Evolutionary conservation across 164 flowering plant species (phyloP).

Genomic region (Vitis labrusca): DNA sequence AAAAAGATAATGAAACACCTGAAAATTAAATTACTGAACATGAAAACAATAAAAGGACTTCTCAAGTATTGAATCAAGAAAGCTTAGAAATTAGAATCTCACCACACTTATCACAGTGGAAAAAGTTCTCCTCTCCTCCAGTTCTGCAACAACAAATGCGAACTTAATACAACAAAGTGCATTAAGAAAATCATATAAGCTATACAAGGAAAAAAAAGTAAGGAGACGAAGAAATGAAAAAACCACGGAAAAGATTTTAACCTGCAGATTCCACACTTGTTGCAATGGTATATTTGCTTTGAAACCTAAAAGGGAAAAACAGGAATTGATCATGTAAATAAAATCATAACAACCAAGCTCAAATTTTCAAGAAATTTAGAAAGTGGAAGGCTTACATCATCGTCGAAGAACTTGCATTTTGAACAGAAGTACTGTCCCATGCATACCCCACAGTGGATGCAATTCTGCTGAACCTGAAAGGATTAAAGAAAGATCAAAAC

Average conservation of each 20-base stretch:
- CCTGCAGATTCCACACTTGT: conserved; percentile 93
- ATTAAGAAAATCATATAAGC: background rate
- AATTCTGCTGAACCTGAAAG: conserved; percentile 69
- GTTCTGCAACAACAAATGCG: background rate
- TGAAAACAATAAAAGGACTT: background rate
- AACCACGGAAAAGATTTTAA: background rate
- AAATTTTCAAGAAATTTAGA: background rate
- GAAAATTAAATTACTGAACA: background rate
- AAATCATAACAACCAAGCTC: background rate
- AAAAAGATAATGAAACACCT: background rate
- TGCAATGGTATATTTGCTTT: conserved; percentile 85
- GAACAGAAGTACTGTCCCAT: conserved; percentile 83
- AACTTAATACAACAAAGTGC: background rate
- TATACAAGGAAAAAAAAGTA: no score
- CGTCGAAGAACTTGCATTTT: conserved; percentile 86
- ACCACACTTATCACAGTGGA: conserved; percentile 84
- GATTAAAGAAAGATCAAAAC: conserved; percentile 6
- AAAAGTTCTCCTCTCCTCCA: conserved; percentile 86
- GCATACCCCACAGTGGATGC: conserved; percentile 79
- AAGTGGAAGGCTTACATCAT: conserved; percentile 53
- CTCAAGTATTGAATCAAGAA: background rate
- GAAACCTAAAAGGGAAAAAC: conserved; percentile 45
- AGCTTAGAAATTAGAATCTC: conserved; percentile 11
- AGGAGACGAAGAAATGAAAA: no score
- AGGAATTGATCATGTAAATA: background rate